A percentile compares a stretch with the other conserved stretches of the same genome.
These are phyloP conservation scores for Phytopythium kandeliae DNA, from an alignment of 352 stramenopile genomes.

Conservation along the genomic window DNA sequence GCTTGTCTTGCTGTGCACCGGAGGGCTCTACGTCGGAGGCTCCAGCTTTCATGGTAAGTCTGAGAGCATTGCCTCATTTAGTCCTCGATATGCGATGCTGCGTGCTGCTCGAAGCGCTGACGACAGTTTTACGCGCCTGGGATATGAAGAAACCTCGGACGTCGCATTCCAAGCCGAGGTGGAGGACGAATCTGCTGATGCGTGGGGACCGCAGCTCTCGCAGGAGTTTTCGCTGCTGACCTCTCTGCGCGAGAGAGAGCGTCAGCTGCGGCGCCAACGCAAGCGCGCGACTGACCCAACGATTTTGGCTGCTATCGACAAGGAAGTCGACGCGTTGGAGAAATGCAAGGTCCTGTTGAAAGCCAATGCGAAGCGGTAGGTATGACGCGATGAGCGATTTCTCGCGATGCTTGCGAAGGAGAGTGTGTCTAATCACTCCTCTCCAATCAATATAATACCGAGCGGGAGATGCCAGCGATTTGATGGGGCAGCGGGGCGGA, in stretches of 20 bases:
- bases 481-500: not conserved
- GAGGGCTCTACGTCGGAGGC: slow-evolving; percentile 62
- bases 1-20: slow-evolving; percentile 76
- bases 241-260: slow-evolving; percentile 48
- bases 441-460: not conserved
- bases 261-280: slow-evolving; percentile 36
- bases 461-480: not conserved
- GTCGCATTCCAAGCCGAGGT: slow-evolving; percentile 9
- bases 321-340: slow-evolving; percentile 42
- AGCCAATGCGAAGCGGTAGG: slow-evolving; percentile 38
- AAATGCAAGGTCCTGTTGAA: slow-evolving; percentile 57
- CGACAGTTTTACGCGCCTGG: too few relatives aligned
- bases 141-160: slow-evolving; percentile 44
- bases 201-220: slow-evolving; percentile 16
- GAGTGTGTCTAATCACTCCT: not conserved
- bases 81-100: not conserved
- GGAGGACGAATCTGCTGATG: slow-evolving; percentile 12
- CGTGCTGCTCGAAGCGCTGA: too few relatives aligned
- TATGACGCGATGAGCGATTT: not conserved
- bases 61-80: not conserved
- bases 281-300: slow-evolving; percentile 14
- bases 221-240: slow-evolving; percentile 42
- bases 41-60: slow-evolving; percentile 47
- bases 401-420: not conserved
- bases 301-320: slow-evolving; percentile 32